Base-by-base conservation (phyloP, 2,329 filamentous ascomycete species). In the Pezicula neosporulosa region DNA sequence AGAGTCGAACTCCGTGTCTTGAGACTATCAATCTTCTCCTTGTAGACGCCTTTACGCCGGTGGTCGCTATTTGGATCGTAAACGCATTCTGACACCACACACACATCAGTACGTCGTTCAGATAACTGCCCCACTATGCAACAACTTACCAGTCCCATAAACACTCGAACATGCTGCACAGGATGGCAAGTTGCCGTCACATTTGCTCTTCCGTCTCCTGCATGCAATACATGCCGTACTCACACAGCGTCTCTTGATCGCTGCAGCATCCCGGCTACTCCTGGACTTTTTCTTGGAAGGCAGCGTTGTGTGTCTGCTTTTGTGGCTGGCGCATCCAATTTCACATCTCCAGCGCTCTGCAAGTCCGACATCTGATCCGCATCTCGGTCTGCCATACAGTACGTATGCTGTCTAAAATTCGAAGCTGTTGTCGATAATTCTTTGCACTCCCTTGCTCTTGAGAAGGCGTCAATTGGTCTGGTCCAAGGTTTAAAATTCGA, bases 41-140 rank as follows among this genome's bases (percentile, higher is more conserved):
- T 92, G 70, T 97, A 97, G 45, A 97, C 94, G 54, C 94, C 94
- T 69, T 97, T 97, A 47, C 94, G 86, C 46, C 94, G 87, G 68
- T 97, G 92, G 68, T 99, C 94, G 52, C 92, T 96, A 66, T 92
- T 95, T 3, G 92, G 93, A 66, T 97, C 93, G 76, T 97, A 97
- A 58, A 97, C 79, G 68, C 94, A 97, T 72, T 89, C 84, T 66
- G 35, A 16, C n/a, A 45, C 45, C 28, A 41, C 21, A 36, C 21
- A 36, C 27, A 44, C 39, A 47, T 52, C 38, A 55, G 49, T 13
- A 16, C 50, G 5, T 18, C 19, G 45, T 12, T 15, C 19, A 16
- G 35, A 33, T 39, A 16, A 21, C n/a, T 37, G 5, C 4, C 39
- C 15, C 21, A 13, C 24, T 21, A 41, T 36, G n/a, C 24, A 47